Conservation (phyloP, 257 asterid species). For the Solanum pennellii region DNA sequence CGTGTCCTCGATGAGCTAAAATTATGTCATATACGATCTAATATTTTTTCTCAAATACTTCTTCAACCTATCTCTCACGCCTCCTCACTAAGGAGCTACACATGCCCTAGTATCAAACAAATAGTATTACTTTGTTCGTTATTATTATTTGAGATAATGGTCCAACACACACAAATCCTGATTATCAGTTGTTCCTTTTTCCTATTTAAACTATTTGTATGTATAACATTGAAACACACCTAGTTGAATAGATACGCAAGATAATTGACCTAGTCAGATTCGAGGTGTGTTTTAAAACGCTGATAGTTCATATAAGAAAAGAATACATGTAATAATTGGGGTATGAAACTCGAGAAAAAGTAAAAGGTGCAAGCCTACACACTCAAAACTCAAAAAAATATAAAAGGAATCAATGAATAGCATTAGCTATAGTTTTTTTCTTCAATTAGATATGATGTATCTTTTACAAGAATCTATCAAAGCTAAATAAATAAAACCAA, state of each 20-base stretch:
- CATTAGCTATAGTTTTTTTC: not conserved
- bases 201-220: no score
- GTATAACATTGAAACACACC: not conserved
- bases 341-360: not conserved
- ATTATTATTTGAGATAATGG: not conserved
- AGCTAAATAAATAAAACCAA: not conserved
- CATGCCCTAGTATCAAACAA: not conserved
- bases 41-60: no score
- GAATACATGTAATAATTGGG: fast-evolving
- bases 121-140: not conserved
- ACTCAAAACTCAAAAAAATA: not conserved
- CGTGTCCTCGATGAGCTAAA: no score
- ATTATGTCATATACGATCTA: fast-evolving
- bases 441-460: not conserved
- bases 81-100: not conserved
- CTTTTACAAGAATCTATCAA: not conserved
- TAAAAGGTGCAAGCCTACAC: not conserved
- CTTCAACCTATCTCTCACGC: fast-evolving
- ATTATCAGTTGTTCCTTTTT: not conserved
- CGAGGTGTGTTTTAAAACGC: not conserved
- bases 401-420: not conserved
- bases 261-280: not conserved
- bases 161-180: not conserved
- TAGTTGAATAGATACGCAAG: not conserved
- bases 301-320: not conserved